Evolutionary conservation across 2,329 filamentous ascomycete species (phyloP), one percentile per base, ranked within the genome.

Genomic region (Diaporthe citrichinensis): DNA sequence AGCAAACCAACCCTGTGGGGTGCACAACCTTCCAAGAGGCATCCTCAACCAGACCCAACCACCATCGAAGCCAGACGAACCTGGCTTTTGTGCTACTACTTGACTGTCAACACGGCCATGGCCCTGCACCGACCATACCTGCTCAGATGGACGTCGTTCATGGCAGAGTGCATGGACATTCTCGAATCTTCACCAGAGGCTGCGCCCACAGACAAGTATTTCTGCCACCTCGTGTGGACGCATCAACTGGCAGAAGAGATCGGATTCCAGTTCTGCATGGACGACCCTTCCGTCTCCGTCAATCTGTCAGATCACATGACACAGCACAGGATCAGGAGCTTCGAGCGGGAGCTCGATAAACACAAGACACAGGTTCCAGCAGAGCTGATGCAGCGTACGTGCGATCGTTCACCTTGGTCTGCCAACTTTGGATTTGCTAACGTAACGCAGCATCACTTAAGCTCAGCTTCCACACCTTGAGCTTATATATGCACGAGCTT

Each of bases 401-500:
- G n/a, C 57, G 31, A 25, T 28, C 20, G 67, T 39, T 23, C 44
- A 46, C 36, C 6, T 14, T 10, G 10, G 4, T 14, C 20, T 51
- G 14, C 25, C 28, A 15, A 7, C 65, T 20, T 23, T 12, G 9
- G 2, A 25, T 17, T 36, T 44, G 51, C 79, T 81, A 51, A 81
- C 74, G 25, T 49, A 39, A 71, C 76, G 69, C 81, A 92, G 92
- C 90, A n/a, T 88, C 90, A 0, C 85, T 95, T 61, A 85, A 86
- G 25, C 88, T 95, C 78, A 90, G 90, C 76, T 92, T 94, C 78
- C 87, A 92, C 77, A 89, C 93, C 2, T 82, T 94, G 49, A 93
- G 88, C 77, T 85, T 96, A 4, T 95, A 94, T 81, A 92, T 95
- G 86, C 93, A 96, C 81, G 94, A 96, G 82, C 90, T 94, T 72